Evolutionary conservation across 2,329 filamentous ascomycete species (phyloP).

Genomic region (Botrytis aclada): DNA sequence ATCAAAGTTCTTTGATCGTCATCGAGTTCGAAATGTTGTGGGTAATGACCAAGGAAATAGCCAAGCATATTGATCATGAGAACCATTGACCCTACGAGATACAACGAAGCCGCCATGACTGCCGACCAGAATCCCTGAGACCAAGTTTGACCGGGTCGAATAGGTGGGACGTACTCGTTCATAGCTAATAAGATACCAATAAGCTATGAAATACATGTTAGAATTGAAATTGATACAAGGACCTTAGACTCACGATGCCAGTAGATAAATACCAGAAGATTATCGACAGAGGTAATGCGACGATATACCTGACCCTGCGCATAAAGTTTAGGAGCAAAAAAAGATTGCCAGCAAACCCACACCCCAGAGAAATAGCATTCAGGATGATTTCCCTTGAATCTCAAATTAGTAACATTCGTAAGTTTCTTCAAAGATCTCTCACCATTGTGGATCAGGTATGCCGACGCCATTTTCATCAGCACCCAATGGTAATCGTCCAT

Average conservation of each 20-base stretch:
- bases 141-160: conserved; percentile 50
- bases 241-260: conserved; percentile 53
- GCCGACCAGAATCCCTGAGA: conserved; percentile 71
- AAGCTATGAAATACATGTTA: conserved; percentile 42
- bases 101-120: conserved; percentile 60
- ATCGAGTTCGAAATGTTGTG: conserved; percentile 62
- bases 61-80: conserved; percentile 69
- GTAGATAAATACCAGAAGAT: conserved; percentile 63
- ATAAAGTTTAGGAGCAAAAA: conserved; percentile 70
- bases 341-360: conserved; percentile 64
- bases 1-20: conserved; percentile 68
- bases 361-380: conserved; percentile 62
- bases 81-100: conserved; percentile 59
- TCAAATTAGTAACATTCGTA: neutral
- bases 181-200: conserved; percentile 57
- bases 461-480: conserved; percentile 50
- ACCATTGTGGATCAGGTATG: conserved; percentile 61
- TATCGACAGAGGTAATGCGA: conserved; percentile 65
- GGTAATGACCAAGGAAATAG: conserved; percentile 66
- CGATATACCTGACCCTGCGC: conserved; percentile 60
- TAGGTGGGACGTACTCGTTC: conserved; percentile 49
- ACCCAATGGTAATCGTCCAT: conserved; percentile 44
- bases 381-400: conserved; percentile 52
- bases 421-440: conserved; percentile 26
- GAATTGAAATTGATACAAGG: neutral